phyloP scores from a whole-genome alignment of 192 early-diverging fungal species.

The Podila minutissima region DNA sequence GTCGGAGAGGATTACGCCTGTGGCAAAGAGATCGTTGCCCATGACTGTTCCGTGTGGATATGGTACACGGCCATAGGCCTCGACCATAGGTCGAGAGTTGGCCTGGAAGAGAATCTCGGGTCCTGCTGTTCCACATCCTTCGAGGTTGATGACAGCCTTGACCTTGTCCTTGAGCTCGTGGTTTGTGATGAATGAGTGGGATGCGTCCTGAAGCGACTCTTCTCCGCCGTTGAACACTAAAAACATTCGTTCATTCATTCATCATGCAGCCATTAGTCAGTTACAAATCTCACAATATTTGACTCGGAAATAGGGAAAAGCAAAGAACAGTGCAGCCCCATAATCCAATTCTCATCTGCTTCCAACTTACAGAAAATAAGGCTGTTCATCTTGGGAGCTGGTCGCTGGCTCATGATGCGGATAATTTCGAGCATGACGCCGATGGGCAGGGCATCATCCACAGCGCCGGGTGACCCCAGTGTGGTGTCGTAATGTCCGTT shows the following conservation, averaged over 20 bases:
- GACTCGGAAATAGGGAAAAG: neutral
- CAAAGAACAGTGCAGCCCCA: neutral
- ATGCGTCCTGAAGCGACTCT: conserved; percentile 79
- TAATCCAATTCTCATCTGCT: neutral
- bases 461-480: conserved; percentile 62
- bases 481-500: conserved; percentile 79
- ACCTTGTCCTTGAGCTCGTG: conserved; percentile 61
- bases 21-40: conserved; percentile 66
- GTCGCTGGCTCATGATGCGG: conserved; percentile 56
- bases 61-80: conserved; percentile 70
- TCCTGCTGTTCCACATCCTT: conserved; percentile 75
- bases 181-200: conserved; percentile 75
- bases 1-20: conserved; percentile 73
- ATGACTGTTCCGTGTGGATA: conserved; percentile 76
- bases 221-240: conserved; percentile 82
- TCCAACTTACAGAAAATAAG: conserved; percentile 59
- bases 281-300: too few relatives aligned
- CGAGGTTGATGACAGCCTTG: conserved; percentile 78
- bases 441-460: conserved; percentile 72
- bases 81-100: conserved; percentile 71
- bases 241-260: conserved; percentile 2
- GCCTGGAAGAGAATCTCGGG: conserved; percentile 80
- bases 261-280: neutral
- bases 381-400: conserved; percentile 53
- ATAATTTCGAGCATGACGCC: conserved; percentile 77